These are phyloP conservation scores for Cucumis sativus DNA, from an alignment of 306 rosid species.

Conservation along the genomic window DNA sequence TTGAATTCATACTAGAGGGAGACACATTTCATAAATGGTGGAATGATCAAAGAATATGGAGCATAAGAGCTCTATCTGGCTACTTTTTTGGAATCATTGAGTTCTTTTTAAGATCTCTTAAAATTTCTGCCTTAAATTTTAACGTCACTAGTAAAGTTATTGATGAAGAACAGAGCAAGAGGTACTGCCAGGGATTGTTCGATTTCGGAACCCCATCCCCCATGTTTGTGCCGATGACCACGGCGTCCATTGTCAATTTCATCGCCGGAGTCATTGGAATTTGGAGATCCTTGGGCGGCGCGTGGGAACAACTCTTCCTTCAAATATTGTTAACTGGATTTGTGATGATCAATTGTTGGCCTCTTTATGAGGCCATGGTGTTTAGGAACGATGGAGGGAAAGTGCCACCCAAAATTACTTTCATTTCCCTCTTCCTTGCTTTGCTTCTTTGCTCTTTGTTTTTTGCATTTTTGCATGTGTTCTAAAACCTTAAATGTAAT, in stretches of 20 bases:
- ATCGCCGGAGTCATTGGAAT: not conserved
- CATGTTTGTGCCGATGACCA: not conserved
- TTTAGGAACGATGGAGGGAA: conserved; percentile 19
- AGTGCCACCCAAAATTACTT: conserved; percentile 3
- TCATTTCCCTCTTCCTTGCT: not conserved
- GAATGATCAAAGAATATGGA: conserved; percentile 42
- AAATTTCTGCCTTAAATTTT: conserved; percentile 17
- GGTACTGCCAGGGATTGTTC: conserved; percentile 19
- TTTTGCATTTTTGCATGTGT: not conserved
- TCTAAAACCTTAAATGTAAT: too few relatives aligned
- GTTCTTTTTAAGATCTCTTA: conserved; percentile 10
- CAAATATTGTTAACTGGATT: conserved; percentile 21
- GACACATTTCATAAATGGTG: conserved; percentile 24
- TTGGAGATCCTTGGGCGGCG: not conserved
- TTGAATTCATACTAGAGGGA: conserved; percentile 18
- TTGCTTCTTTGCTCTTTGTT: not conserved
- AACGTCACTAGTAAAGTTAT: conserved; percentile 31
- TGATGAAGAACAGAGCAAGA: conserved; percentile 24
- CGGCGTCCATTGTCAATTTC: conserved; percentile 11
- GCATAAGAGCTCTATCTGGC: conserved; percentile 21
- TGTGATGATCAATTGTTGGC: conserved; percentile 11
- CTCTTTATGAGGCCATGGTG: conserved; percentile 26
- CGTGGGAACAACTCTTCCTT: conserved; percentile 5
- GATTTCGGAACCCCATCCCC: conserved; percentile 30
- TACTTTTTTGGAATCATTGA: conserved; percentile 16